Evolutionary conservation across 164 flowering plant genomes (phyloP), one percentile per base, ranked within the genome.

Genomic region (Saururus chinensis): DNA sequence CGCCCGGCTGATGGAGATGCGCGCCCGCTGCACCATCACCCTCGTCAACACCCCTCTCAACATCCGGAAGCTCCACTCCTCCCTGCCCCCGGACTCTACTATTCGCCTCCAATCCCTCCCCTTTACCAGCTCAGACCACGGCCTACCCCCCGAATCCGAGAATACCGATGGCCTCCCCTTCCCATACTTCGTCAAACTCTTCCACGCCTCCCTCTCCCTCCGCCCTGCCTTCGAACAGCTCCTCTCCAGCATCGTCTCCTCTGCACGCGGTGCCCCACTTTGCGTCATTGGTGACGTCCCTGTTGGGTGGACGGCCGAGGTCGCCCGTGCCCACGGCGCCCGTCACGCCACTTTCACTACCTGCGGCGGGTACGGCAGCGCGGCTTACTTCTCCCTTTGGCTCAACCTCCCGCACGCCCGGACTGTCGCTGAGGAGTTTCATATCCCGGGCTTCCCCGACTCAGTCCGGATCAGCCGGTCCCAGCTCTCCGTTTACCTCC

Each of bases 1-100:
- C 7, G 70, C 70, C 7, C 14, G 35, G 1, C 61, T 49, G 20
- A 52, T 67, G 7, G 61, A 55, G 24, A 11, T 22, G 20, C 22
- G 42, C 40, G 49, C 19, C 17, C 25, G 23, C 37, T 35, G 22
- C 51, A 40, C 56, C 19, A 41, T 62, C 37, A 57, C 52, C 66
- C 10, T 62, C 52, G 56, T 68, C 40, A 62, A 20, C 65, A 62
- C 70, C 61, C 70, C 70, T 40, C 66, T 62, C 66, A 68, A 68
- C 59, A 52, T 58, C 62, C 65, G 23, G 9, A 49, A 22, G 20
- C 61, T 68, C 66, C 42, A 49, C 13, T 48, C 69, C 13, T 22
- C 58, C 24, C 57, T 68, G 19, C 70, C 66, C 10, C 26, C 70
- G 7, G 19, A 12, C 25, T 30, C 65, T 53, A 22, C 57, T 51